Conservation (phyloP, 352 stramenopile species). For the Phytophthora pinifolia region DNA sequence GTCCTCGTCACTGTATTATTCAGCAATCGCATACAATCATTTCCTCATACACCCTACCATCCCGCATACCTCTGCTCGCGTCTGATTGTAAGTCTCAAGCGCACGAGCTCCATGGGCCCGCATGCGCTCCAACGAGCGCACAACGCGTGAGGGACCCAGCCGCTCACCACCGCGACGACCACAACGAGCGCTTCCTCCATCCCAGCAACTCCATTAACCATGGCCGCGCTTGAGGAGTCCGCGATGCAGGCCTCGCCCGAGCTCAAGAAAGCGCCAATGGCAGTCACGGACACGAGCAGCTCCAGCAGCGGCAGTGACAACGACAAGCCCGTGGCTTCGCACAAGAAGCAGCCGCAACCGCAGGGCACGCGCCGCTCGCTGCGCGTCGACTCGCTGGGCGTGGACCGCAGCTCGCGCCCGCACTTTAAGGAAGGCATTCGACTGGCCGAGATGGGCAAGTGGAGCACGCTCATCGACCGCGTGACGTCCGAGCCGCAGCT, state of each 20-base stretch:
- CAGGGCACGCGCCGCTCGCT: constrained; percentile 20
- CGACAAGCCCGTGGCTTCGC: constrained; percentile 7
- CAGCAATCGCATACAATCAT: background rate
- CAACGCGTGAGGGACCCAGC: constrained; percentile 15
- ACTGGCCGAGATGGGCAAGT: constrained; percentile 82
- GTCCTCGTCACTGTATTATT: background rate
- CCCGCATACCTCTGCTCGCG: constrained; percentile 12
- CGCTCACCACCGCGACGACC: constrained; percentile 1
- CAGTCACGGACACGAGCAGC: constrained; percentile 31
- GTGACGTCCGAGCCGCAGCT: constrained; percentile 60
- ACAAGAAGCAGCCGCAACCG: constrained; percentile 12
- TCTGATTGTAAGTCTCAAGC: constrained; percentile 13
- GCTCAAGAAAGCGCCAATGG: constrained; percentile 25
- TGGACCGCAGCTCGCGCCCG: constrained; percentile 42
- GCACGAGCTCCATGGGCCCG: constrained; percentile 17
- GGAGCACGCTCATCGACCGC: constrained; percentile 60
- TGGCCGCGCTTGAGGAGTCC: constrained; percentile 19
- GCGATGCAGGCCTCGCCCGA: constrained; percentile 12
- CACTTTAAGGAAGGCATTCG: constrained; percentile 85
- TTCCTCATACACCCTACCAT: constrained; percentile 9
- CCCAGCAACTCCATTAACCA: constrained; percentile 12
- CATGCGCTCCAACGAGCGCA: constrained; percentile 24
- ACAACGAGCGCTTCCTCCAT: constrained; percentile 28
- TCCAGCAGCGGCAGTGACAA: constrained; percentile 18
- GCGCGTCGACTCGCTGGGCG: constrained; percentile 29